These are phyloP conservation scores for Cubamyces sp. DNA, from an alignment of 768 basidiomycete species.

Conservation along the genomic window DNA sequence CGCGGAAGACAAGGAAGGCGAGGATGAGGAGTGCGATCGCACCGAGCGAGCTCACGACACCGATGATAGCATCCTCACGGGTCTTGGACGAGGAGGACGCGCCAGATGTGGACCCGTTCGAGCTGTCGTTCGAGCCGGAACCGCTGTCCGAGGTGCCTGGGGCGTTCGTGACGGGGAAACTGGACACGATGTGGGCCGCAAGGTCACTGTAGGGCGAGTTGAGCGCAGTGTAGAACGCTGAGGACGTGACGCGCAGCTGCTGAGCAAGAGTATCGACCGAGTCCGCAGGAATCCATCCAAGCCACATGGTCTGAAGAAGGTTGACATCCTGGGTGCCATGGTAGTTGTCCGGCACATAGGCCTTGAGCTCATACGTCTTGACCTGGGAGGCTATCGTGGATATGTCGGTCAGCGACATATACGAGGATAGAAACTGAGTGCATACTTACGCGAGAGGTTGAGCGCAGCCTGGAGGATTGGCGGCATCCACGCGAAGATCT, in stretches of 20 bases:
- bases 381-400: constrained; percentile 40
- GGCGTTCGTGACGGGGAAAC: constrained; percentile 58
- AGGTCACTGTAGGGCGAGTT: constrained; percentile 52
- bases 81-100: constrained; percentile 43
- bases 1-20: constrained; percentile 70
- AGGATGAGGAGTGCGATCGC: constrained; percentile 75
- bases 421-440: constrained; percentile 37
- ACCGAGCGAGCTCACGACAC: constrained; percentile 84
- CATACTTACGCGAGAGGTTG: constrained; percentile 43
- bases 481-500: constrained; percentile 80
- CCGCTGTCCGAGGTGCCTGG: constrained; percentile 22
- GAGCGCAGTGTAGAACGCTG: constrained; percentile 64
- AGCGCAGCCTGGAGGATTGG: constrained; percentile 51
- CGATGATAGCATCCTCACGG: constrained; percentile 87
- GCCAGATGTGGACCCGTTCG: constrained; percentile 28
- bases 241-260: constrained; percentile 63
- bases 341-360: constrained; percentile 67
- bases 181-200: constrained; percentile 70
- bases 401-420: constrained; percentile 34
- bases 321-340: constrained; percentile 47
- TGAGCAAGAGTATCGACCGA: constrained; percentile 63
- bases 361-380: constrained; percentile 62
- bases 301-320: constrained; percentile 68
- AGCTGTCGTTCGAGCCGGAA: constrained; percentile 27
- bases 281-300: constrained; percentile 65